Conservation (phyloP, 208 protist species). For the Trypanosoma conorhini region DNA sequence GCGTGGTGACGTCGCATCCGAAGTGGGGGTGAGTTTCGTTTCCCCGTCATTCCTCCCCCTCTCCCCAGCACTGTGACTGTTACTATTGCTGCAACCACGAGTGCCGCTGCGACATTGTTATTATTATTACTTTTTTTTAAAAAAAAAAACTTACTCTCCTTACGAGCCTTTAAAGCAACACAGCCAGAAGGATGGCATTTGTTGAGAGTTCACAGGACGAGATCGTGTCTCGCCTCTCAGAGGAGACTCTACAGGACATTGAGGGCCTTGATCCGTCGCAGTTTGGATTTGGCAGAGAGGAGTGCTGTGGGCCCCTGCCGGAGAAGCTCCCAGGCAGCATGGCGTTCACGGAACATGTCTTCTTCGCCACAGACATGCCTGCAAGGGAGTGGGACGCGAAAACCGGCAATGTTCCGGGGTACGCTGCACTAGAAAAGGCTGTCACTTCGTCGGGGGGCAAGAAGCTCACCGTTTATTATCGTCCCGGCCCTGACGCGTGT, state of each 20-base stretch:
- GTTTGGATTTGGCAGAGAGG: constrained; percentile 81
- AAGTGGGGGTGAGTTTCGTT: no score
- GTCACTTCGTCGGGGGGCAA: constrained; percentile 23
- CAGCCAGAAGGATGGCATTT: constrained; percentile 13
- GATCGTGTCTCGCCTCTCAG: constrained; percentile 50
- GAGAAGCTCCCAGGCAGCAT: constrained; percentile 78
- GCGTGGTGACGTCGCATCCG: no score
- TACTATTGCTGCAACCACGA: no score
- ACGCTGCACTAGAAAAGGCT: constrained; percentile 35
- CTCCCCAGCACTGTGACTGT: no score
- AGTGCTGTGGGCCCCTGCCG: constrained; percentile 82
- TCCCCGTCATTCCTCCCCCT: no score
- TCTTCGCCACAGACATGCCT: constrained; percentile 64
- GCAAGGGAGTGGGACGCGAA: constrained; percentile 63
- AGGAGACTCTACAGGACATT: constrained; percentile 80
- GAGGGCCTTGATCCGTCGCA: constrained; percentile 76
- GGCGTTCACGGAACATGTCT: constrained; percentile 77
- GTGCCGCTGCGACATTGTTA: no score
- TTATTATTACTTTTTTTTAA: background rate
- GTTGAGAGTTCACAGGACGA: constrained; percentile 52
- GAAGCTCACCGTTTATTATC: constrained; percentile 27
- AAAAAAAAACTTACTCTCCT: constrained; percentile 12
- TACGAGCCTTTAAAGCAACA: background rate
- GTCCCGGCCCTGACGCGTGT: constrained; percentile 39
- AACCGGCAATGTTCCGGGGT: constrained; percentile 71